These are phyloP conservation scores for Agaricus blazei DNA, from an alignment of 768 basidiomycete species.

Conservation along the genomic window DNA sequence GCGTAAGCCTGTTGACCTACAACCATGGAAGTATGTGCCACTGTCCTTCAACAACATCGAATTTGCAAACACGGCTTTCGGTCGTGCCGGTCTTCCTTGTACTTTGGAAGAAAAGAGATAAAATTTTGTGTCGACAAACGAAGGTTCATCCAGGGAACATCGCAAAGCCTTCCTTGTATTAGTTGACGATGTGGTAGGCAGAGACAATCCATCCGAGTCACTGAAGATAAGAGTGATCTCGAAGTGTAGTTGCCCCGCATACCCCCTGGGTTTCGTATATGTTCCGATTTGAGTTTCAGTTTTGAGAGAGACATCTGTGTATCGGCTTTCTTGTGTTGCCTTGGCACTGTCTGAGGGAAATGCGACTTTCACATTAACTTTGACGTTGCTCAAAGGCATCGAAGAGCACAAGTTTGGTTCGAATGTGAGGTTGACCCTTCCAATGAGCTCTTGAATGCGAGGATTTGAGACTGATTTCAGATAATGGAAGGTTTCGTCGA, in stretches of 20 bases:
- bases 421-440: background rate
- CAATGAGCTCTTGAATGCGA: background rate
- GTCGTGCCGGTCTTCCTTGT: background rate
- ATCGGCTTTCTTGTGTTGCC: background rate
- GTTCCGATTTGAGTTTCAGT: background rate
- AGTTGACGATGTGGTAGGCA: background rate
- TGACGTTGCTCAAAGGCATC: background rate
- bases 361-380: background rate
- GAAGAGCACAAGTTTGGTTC: background rate
- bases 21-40: background rate
- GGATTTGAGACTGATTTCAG: background rate
- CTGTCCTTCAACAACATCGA: background rate
- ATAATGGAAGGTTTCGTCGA: background rate
- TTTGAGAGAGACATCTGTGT: background rate
- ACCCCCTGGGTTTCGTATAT: background rate
- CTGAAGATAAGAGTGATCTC: background rate
- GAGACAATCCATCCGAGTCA: background rate
- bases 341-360: background rate
- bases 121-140: slow-evolving; percentile 11
- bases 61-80: slow-evolving; percentile 5
- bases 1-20: background rate
- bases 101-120: slow-evolving; percentile 7
- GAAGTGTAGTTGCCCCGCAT: background rate
- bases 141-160: slow-evolving; percentile 1
- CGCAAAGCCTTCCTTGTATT: background rate